Evolutionary conservation across 2,329 filamentous ascomycete genomes (phyloP), one percentile per base, ranked within the genome.

Genomic region (Pseudogymnoascus pannorum): DNA sequence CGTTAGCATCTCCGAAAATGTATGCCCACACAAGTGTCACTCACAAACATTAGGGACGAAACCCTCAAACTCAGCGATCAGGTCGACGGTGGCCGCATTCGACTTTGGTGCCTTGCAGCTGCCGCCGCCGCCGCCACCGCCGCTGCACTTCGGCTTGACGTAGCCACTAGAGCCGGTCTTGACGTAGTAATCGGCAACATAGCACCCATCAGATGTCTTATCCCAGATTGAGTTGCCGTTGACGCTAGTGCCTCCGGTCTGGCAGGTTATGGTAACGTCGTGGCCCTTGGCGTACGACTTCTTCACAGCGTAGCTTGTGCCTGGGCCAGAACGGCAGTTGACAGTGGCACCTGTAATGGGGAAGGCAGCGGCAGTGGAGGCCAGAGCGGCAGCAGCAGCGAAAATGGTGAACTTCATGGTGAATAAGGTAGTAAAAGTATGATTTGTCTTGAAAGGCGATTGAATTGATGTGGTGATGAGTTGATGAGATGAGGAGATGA

Each of bases 111-210:
- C 24, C 24, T 20, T 78, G 76, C 68, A 71, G 48, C 29, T 91
- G 0, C 91, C 62, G 62, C 31, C 44, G 48, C 61, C 91, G 0
- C 91, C 61, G 63, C 7, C 7, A 6, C 92, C 91, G 0, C 91
- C 61, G 63, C 20, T 44, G 59, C 61, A 44, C 42, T 51, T 51
- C 2, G 44, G 44, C 44, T 51, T 51, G 44, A 51, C 44, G 12
- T 51, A 51, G 24, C 44, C 44, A n/a, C 44, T 51, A n/a, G 44
- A 51, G 44, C 44, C 44, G 4, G 44, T 51, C n/a, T 51, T 51
- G n/a, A 51, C 44, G 44, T 51, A 51, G 44, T 63, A 64, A 58
- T 63, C 65, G 69, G 65, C 65, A 20, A 60, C 58, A 6, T 60
- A 42, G 40, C 58, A 42, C 40, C 35, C 42, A 58, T 60, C 58